These are phyloP conservation scores for Phialophora expanda DNA, from an alignment of 2,329 filamentous ascomycete species.

Conservation along the genomic window DNA sequence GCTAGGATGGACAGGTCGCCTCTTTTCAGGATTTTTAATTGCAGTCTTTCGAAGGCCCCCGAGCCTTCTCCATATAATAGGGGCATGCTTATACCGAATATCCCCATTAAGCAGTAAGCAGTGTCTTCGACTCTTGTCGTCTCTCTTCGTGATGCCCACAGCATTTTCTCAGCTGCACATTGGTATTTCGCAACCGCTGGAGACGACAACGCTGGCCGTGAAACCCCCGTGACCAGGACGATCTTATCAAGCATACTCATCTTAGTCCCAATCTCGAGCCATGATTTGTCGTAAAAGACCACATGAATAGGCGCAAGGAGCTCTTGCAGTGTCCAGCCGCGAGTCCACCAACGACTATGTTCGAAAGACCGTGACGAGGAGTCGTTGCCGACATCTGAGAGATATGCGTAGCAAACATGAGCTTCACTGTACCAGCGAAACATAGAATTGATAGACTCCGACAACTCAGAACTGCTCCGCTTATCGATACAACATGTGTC, in stretches of 20 bases:
- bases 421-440: slow-evolving; percentile 35
- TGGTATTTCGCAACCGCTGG: too few species aligned
- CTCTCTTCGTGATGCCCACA: slow-evolving; percentile 30
- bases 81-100: slow-evolving; percentile 54
- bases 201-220: neutral
- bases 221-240: neutral
- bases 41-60: slow-evolving; percentile 35
- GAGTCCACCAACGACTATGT: slow-evolving; percentile 26
- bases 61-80: slow-evolving; percentile 50
- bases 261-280: slow-evolving; percentile 8
- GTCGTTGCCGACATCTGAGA: slow-evolving; percentile 25
- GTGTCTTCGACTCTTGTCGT: slow-evolving; percentile 49
- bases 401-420: slow-evolving; percentile 25
- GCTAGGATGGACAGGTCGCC: neutral
- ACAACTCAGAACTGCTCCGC: slow-evolving; percentile 35
- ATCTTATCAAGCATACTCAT: neutral
- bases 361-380: neutral
- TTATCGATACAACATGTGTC: slow-evolving; percentile 41
- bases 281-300: slow-evolving; percentile 26
- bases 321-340: slow-evolving; percentile 35
- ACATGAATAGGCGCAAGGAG: slow-evolving; percentile 35
- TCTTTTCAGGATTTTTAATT: slow-evolving; percentile 33
- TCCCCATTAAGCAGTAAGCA: slow-evolving; percentile 53
- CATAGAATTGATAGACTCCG: slow-evolving; percentile 31
- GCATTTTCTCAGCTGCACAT: slow-evolving; percentile 1